Percentiles rank a stretch among this genome's conserved stretches.
Evolutionary conservation across 768 basidiomycete genomes (phyloP).

Genomic region (Tulasnella sp.): DNA sequence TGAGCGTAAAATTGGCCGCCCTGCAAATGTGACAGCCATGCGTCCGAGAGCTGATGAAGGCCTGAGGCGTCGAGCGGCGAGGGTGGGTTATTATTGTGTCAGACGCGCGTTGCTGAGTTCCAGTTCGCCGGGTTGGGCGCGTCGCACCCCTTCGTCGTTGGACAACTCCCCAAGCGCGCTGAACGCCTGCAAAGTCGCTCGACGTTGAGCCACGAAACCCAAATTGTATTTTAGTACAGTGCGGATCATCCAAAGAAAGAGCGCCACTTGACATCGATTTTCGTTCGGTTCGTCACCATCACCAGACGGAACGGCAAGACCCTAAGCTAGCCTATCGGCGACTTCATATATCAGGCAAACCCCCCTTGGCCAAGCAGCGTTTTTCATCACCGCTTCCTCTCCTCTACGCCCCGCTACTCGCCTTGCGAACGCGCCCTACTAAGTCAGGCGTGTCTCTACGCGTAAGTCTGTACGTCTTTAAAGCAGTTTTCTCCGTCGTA

Average conservation of each 20-base stretch:
- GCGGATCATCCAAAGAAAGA: neutral
- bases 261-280: neutral
- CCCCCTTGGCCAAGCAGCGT: neutral
- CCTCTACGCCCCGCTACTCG: neutral
- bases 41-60: neutral
- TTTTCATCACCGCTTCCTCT: neutral
- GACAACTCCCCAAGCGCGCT: neutral
- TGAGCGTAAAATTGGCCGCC: neutral
- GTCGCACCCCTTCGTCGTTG: neutral
- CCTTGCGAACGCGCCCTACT: neutral
- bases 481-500: neutral
- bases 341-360: neutral
- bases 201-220: neutral
- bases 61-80: neutral
- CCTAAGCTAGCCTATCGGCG: neutral
- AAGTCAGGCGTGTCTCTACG: neutral
- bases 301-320: neutral
- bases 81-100: neutral
- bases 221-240: neutral
- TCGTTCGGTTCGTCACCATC: neutral
- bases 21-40: neutral
- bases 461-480: neutral
- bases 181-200: neutral
- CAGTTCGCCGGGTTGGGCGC: neutral
- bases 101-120: neutral